A percentile compares a stretch with the other conserved stretches of the same genome.
Evolutionary conservation across 139 green algal genomes (phyloP).

Genomic region (Pleodorina starrii): DNA sequence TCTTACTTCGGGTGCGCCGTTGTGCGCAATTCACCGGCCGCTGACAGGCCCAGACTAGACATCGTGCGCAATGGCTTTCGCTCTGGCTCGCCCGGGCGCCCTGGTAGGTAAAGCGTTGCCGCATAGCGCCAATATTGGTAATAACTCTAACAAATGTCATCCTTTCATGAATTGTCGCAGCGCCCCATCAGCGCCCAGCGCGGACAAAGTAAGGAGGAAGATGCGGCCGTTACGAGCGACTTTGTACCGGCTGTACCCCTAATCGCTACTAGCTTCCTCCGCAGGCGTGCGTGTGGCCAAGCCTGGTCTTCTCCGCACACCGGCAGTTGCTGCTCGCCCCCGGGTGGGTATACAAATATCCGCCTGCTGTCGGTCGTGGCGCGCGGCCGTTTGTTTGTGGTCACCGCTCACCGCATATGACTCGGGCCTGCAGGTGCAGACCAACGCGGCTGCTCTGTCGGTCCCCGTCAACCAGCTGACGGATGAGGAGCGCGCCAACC

Average conservation of each 20-base stretch:
- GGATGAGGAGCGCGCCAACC: slow-evolving; percentile 51
- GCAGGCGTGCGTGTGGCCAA: slow-evolving; percentile 39
- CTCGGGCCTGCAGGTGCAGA: background rate
- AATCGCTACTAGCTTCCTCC: background rate
- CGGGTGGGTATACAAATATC: background rate
- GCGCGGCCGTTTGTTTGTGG: background rate
- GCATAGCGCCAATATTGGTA: too few relatives aligned
- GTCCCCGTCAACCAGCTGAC: slow-evolving; percentile 52
- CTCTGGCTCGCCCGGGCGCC: slow-evolving; percentile 14
- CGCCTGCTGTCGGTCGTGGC: too few relatives aligned
- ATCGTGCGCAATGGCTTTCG: slow-evolving; percentile 25
- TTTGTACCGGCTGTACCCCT: background rate
- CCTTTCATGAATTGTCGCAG: slow-evolving; percentile 22
- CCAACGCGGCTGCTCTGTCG: slow-evolving; percentile 31
- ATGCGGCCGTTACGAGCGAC: slow-evolving; percentile 27
- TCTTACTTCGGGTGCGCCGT: background rate
- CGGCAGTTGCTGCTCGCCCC: slow-evolving; percentile 35
- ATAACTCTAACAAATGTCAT: too few relatives aligned
- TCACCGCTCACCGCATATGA: background rate
- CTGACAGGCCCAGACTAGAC: background rate
- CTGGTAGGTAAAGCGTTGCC: slow-evolving; percentile 34
- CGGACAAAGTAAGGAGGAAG: slow-evolving; percentile 9
- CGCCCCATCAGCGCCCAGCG: slow-evolving; percentile 25
- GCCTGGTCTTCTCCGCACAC: slow-evolving; percentile 26
- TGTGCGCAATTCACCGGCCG: slow-evolving; percentile 17